Percentiles rank a stretch among this genome's conserved stretches.
Conservation (phyloP, 352 stramenopile species). For the Phytopythium litorale region DNA sequence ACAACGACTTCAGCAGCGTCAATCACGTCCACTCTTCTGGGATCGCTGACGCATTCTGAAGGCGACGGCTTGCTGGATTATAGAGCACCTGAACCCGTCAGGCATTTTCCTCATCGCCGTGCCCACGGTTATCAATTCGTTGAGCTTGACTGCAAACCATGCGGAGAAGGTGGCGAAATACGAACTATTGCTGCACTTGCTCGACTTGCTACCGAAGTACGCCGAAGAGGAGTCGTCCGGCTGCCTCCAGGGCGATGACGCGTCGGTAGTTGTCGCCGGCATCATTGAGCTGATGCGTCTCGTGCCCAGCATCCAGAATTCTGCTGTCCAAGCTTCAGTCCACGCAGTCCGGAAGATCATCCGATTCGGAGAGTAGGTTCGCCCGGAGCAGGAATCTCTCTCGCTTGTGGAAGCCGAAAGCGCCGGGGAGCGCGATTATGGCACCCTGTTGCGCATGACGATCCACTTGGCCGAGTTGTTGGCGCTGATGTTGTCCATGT, state of each 20-base stretch:
- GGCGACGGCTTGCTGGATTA: conserved; percentile 85
- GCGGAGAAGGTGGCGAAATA: conserved; percentile 88
- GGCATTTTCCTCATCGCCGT: conserved; percentile 84
- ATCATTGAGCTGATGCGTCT: conserved; percentile 97
- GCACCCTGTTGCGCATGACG: conserved; percentile 54
- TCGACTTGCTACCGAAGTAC: conserved; percentile 89
- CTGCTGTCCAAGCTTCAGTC: conserved; percentile 86
- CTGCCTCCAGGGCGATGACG: conserved; percentile 92
- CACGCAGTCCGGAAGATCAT: conserved; percentile 90
- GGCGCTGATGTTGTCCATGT: conserved; percentile 93
- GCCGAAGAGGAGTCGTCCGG: conserved; percentile 74
- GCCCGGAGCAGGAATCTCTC: conserved; percentile 6
- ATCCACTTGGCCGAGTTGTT: conserved; percentile 90
- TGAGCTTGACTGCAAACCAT: conserved; percentile 92
- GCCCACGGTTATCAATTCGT: conserved; percentile 90
- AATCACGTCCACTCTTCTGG: conserved; percentile 92
- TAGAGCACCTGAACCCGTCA: conserved; percentile 44
- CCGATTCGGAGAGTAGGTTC: conserved; percentile 52
- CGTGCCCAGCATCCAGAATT: conserved; percentile 82
- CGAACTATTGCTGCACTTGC: conserved; percentile 89
- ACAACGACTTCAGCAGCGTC: conserved; percentile 94
- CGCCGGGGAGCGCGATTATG: conserved; percentile 13
- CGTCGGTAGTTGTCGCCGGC: conserved; percentile 90
- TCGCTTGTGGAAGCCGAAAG: not conserved
- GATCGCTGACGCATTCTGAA: conserved; percentile 92